Evolutionary conservation across 1,139 yeast genomes (phyloP).

Genomic region (Nadsonia commutata): DNA sequence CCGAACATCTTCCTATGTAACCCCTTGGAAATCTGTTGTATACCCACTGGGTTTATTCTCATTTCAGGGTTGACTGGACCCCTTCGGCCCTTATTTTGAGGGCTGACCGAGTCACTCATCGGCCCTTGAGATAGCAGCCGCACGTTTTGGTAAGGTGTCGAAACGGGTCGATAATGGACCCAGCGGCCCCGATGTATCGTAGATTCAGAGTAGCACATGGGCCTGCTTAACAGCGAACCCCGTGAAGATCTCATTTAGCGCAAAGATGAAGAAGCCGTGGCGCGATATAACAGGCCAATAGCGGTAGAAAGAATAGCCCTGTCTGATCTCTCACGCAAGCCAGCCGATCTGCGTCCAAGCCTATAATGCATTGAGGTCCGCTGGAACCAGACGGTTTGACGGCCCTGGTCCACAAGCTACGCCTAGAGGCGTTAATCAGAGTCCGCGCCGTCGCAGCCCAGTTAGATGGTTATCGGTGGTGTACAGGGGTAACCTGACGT

Average conservation of each 20-base stretch:
- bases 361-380: no score
- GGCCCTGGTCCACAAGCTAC: neutral
- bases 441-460: neutral
- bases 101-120: neutral
- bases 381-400: no score
- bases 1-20: slow-evolving; percentile 19
- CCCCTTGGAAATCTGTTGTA: slow-evolving; percentile 19
- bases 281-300: no score
- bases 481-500: neutral
- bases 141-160: neutral
- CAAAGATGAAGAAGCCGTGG: no score
- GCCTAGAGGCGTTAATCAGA: neutral
- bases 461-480: neutral
- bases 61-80: neutral
- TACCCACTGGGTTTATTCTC: slow-evolving; percentile 46
- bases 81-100: neutral
- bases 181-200: no score
- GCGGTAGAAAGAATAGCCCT: no score
- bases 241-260: no score
- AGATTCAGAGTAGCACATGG: no score
- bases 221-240: no score
- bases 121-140: neutral
- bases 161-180: no score
- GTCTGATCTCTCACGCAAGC: no score
- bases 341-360: no score